Evolutionary conservation across 2,329 filamentous ascomycete species (phyloP), one percentile per base, ranked within the genome.

Genomic region (Didymosphaeria variabile): DNA sequence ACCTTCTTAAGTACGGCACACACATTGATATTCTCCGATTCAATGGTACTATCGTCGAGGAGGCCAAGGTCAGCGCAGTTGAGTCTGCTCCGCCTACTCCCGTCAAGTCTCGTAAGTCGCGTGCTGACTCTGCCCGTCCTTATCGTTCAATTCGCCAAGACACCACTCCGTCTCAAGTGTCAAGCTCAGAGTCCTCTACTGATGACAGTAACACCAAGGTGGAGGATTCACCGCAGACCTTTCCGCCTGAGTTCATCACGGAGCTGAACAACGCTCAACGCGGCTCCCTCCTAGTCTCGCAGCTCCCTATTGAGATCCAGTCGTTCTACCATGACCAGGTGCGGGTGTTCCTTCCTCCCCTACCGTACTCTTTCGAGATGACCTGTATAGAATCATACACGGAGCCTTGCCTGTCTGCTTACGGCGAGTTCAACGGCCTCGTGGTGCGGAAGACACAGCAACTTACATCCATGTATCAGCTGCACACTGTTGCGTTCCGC

Each of bases 351-450:
- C 19, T 58, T 10, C 47, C 56, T 4, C 38, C 15, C 36, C 47
- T 46, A 1, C 56, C 56, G 47, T 58, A 52, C 56, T 15, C n/a
- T 17, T 13, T 38, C n/a, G n/a, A n/a, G n/a, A n/a, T n/a, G n/a
- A n/a, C n/a, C n/a, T n/a, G n/a, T n/a, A n/a, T n/a, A n/a, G n/a
- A n/a, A n/a, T n/a, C n/a, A n/a, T 15, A 13, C 36, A 13, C 36
- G 2, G 10, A 13, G 36, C 36, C 2, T 17, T 17, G 13, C 10
- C 23, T 29, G 17, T 13, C 52, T n/a, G 19, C 1, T 9, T 46
- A 17, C 12, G 17, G 8, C n/a, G 8, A 13, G 1, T 19, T 21
- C 15, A 12, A 51, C 17, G 31, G 10, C 7, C 29, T 19, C 2
- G 42, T 36, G 10, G 19, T 17, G 2, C 13, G 26, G n/a, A 1